Percentiles rank a stretch among this genome's conserved stretches.
These are phyloP conservation scores for Cutaneotrichosporon dermatis DNA, from an alignment of 1,284 basidiomycete species.

Conservation along the genomic window DNA sequence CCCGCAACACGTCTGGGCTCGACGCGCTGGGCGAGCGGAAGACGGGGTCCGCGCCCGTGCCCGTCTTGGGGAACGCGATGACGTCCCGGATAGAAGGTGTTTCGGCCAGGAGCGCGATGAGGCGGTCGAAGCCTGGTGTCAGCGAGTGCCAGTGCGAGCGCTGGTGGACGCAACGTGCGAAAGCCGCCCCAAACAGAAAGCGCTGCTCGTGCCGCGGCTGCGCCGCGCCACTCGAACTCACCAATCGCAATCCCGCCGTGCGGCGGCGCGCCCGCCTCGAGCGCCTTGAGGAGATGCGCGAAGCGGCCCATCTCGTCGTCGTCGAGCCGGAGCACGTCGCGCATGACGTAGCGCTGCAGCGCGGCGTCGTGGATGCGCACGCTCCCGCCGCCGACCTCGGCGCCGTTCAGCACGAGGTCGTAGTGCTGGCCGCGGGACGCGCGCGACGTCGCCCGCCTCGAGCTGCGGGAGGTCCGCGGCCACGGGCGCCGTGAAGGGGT, in stretches of 20 bases:
- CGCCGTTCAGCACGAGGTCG: constrained; percentile 91
- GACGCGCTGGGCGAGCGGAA: constrained; percentile 78
- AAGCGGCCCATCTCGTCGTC: constrained; percentile 71
- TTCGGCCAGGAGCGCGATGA: constrained; percentile 61
- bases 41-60: constrained; percentile 74
- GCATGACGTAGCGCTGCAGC: constrained; percentile 81
- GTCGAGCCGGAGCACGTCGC: constrained; percentile 70
- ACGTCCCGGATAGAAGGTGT: constrained; percentile 84
- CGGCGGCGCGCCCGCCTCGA: constrained; percentile 84
- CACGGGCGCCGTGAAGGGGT: constrained; percentile 96
- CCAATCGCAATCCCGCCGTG: constrained; percentile 91
- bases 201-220: too few relatives aligned
- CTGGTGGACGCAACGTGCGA: too few relatives aligned
- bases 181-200: too few relatives aligned
- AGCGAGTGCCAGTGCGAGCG: not conserved
- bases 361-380: constrained; percentile 83
- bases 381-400: constrained; percentile 89
- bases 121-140: not conserved
- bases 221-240: constrained; percentile 41
- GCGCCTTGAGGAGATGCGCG: constrained; percentile 74
- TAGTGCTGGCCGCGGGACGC: constrained; percentile 90
- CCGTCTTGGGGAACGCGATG: constrained; percentile 92
- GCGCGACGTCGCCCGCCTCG: constrained; percentile 61
- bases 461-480: constrained; percentile 73
- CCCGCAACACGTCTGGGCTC: constrained; percentile 54